A percentile compares a stretch with the other conserved stretches of the same genome.
Conservation (phyloP, 23 red algal genomes). For the Agarophyton chilense region DNA sequence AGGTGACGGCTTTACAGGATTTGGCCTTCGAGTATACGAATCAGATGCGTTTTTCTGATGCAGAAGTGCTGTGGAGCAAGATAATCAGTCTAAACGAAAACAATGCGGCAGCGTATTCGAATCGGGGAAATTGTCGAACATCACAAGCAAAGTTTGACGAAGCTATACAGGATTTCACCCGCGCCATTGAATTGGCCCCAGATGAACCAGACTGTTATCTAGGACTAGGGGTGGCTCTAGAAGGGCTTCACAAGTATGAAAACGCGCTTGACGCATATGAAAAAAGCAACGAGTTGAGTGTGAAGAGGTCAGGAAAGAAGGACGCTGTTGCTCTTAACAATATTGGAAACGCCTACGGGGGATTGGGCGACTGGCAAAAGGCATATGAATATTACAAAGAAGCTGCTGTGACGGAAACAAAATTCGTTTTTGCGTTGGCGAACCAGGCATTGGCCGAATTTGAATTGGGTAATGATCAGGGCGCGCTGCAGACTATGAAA, state of each 20-base stretch:
- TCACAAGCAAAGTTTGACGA: conserved; percentile 69
- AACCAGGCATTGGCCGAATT: conserved; percentile 74
- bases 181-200: conserved; percentile 74
- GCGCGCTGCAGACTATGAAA: conserved; percentile 43
- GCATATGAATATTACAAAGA: conserved; percentile 37
- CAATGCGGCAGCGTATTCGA: conserved; percentile 83
- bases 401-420: conserved; percentile 28
- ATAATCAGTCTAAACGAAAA: conserved; percentile 64
- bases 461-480: conserved; percentile 39
- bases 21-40: conserved; percentile 77
- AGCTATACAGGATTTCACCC: conserved; percentile 72
- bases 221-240: conserved; percentile 69
- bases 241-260: conserved; percentile 56
- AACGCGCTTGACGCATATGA: conserved; percentile 34
- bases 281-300: conserved; percentile 23
- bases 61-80: conserved; percentile 69
- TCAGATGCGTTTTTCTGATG: conserved; percentile 37
- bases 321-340: conserved; percentile 76
- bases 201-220: conserved; percentile 78
- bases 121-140: conserved; percentile 82
- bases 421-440: conserved; percentile 71
- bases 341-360: conserved; percentile 70
- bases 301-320: conserved; percentile 14
- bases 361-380: conserved; percentile 37
- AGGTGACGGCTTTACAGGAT: conserved; percentile 77